Percentiles rank a stretch among this genome's conserved stretches.
These are phyloP conservation scores for Choiromyces venosus DNA, from an alignment of 495 filamentous ascomycete species.

Conservation along the genomic window DNA sequence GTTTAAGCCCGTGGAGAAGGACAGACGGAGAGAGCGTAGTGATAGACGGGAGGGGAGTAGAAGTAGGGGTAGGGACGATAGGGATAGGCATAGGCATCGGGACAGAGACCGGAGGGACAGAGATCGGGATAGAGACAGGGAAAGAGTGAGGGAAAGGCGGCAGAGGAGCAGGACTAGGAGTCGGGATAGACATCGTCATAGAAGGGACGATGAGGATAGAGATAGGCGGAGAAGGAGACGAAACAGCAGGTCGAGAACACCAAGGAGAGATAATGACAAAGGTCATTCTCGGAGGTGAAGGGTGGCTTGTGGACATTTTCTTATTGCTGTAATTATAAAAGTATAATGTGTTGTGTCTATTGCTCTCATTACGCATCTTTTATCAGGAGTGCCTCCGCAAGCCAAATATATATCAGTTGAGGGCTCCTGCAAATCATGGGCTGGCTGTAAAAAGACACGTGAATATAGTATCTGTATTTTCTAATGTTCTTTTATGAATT, in stretches of 20 bases:
- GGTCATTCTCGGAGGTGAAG: neutral
- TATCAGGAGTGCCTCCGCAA: neutral
- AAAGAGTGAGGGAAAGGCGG: constrained; percentile 27
- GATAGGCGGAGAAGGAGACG: constrained; percentile 19
- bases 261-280: constrained; percentile 12
- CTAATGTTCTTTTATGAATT: neutral
- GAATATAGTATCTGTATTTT: neutral
- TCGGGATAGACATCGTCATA: constrained; percentile 29
- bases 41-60: constrained; percentile 9
- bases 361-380: neutral
- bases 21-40: constrained; percentile 5
- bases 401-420: neutral
- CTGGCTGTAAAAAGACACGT: neutral
- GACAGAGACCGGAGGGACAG: constrained; percentile 29
- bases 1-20: constrained; percentile 1
- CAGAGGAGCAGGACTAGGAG: constrained; percentile 30
- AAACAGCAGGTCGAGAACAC: constrained; percentile 27
- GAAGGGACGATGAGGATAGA: constrained; percentile 23
- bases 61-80: constrained; percentile 21
- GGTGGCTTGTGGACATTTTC: neutral
- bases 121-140: constrained; percentile 29
- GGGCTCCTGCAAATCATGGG: neutral
- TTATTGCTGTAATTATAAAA: neutral
- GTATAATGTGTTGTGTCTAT: neutral
- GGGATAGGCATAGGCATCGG: constrained; percentile 19